Evolutionary conservation across 345 rosid genomes (phyloP), one percentile per base, ranked within the genome.

Genomic region (Linum tenue): DNA sequence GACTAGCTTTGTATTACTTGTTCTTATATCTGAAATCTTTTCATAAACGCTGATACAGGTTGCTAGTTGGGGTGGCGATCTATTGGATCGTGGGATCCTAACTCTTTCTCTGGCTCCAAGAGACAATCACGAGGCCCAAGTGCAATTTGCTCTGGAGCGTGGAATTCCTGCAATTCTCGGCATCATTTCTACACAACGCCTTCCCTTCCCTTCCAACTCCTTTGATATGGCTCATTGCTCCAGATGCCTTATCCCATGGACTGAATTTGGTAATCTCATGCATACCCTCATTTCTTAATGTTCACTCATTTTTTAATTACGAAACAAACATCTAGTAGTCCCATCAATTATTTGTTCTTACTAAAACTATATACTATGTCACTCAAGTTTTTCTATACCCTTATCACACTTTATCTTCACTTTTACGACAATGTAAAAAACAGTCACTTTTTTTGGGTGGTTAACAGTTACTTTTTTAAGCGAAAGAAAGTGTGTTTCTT

Each of bases 181-280:
- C 81, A 87, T 94, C 77, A 90, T 94, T 74, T 88, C 99, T 9
- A 90, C 97, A 12, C 99, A 94, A 64, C 90, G 99, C 56, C 90
- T 94, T 40, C 92, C 97, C 41, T 94, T 90, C 83, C 96, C 99
- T 42, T 94, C 99, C n/a, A 84, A 79, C 68, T 84, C 97, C 40
- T 94, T 94, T 62, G 99, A 94, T 78, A 88, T 94, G 95, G 99
- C 99, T 78, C 99, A 94, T 80, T 94, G 99, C 86, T 94, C 99
- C n/a, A 84, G 99, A 82, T 90, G 99, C 82, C 99, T 94, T 72
- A 94, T 94, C 66, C 97, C 99, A 12, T 94, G 99, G 99, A 88
- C 97, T 39, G 99, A 94, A 85, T 94, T 88, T 2, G 99, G 99
- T 94, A 80, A 22, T 77, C 36, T 10, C n/a, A 44, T 65, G 15